Conservation (phyloP, 371 early-diverging fungal genomes). For the Quaeritorhiza haematococci region DNA sequence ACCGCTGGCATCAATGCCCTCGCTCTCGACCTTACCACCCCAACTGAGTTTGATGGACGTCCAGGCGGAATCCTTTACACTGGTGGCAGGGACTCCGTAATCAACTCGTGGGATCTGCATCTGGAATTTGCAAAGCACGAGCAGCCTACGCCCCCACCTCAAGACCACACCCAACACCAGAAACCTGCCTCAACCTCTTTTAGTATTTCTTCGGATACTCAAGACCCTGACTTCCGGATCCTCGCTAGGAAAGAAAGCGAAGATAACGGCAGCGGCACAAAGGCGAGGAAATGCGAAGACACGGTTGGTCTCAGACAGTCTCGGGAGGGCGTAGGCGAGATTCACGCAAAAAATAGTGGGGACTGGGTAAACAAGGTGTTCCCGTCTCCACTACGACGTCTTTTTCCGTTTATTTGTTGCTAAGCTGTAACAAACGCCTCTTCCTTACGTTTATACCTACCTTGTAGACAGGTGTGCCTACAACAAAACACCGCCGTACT, state of each 20-base stretch:
- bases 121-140: constrained; percentile 8
- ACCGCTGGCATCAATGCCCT: constrained; percentile 65
- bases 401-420: not conserved
- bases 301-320: not conserved
- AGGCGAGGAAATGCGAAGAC: not conserved
- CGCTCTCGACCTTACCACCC: constrained; percentile 51
- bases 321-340: not conserved
- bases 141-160: constrained; percentile 3
- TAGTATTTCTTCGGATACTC: no score
- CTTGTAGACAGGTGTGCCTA: constrained; percentile 31
- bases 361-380: not conserved
- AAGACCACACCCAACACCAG: not conserved
- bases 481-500: constrained; percentile 59
- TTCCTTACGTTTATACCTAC: constrained; percentile 7
- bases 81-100: constrained; percentile 84
- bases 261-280: not conserved
- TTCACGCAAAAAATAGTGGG: not conserved
- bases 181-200: not conserved
- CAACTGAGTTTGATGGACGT: constrained; percentile 8
- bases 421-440: no score
- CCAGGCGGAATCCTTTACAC: constrained; percentile 75
- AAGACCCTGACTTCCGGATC: no score
- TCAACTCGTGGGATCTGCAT: constrained; percentile 81
- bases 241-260: no score
- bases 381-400: constrained; percentile 1